Evolutionary conservation across 1,139 yeast genomes (phyloP), one percentile per base, ranked within the genome.

Genomic region (Yamadazyma oceani): DNA sequence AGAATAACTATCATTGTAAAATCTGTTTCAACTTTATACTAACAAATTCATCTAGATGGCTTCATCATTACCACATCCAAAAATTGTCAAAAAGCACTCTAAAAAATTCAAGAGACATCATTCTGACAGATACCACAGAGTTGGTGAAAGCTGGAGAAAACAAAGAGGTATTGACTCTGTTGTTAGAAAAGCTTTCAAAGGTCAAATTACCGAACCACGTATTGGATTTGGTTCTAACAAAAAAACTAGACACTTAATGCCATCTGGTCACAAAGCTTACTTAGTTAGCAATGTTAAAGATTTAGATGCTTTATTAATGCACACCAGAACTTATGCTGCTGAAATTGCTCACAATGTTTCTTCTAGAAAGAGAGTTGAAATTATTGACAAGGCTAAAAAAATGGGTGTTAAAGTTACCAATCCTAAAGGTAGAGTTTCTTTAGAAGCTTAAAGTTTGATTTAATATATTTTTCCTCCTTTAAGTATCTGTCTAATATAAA

Each of bases 121-220:
- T 82, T 89, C 97, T 74, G 99, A 94, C 86, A 89, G 97, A 78
- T 92, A 88, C 80, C 82, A 82, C 82, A 90, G 98, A 78, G 97
- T 92, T 60, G 78, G 89, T 65, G 97, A 88, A 78, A 85, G 84
- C 83, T 94, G 98, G 98, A 92, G 99, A 88, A 92, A 92, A 81
- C 98, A 94, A 80, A 92, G 90, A 88, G 99, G 99, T 92, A 94
- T 94, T 69, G 99, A 94, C 82, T 90, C 97, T 63, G 84, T 90
- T 79, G 97, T 90, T 73, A 90, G 97, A 84, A 90, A 97, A 83
- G 88, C 97, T 82, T 94, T 92, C 95, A 88, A 97, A 85, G 98
- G 98, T 68, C 85, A 94, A 77, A 86, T 92, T 69, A 81, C 92
- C 66, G 95, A 90, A 83, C 99, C 99, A 81, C 90, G 86, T 81